phyloP scores from a whole-genome alignment of 768 basidiomycete species.

The Lactarius hatsudake region DNA sequence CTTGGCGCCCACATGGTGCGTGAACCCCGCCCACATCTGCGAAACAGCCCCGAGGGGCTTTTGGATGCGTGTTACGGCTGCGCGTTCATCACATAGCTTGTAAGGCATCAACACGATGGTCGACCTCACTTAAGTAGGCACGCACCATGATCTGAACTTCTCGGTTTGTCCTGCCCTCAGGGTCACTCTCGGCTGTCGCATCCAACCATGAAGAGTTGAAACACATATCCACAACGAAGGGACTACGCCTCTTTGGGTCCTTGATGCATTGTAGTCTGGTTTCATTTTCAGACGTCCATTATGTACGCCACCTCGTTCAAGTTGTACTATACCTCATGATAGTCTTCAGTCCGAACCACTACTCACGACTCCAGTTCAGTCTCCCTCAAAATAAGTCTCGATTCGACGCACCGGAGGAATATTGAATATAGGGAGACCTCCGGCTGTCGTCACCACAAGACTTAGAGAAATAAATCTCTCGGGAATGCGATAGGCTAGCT shows the following conservation, averaged over 20 bases:
- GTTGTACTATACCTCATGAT: constrained; percentile 8
- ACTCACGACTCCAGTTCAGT: background rate
- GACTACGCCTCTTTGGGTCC: constrained; percentile 48
- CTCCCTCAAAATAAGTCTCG: background rate
- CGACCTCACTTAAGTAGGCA: background rate
- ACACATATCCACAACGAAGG: constrained; percentile 53
- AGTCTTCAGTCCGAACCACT: constrained; percentile 29
- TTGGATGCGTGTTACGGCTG: constrained; percentile 56
- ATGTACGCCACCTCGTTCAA: no score
- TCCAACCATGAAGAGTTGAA: constrained; percentile 64
- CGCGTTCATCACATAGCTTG: constrained; percentile 47
- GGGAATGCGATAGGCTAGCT: constrained; percentile 65
- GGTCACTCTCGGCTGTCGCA: constrained; percentile 49
- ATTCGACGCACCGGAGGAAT: constrained; percentile 54
- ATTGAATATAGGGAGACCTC: constrained; percentile 55
- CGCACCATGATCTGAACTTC: constrained; percentile 56
- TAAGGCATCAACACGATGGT: background rate
- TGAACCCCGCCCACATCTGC: constrained; percentile 67
- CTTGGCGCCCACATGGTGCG: constrained; percentile 50
- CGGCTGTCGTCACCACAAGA: constrained; percentile 69
- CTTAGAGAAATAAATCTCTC: constrained; percentile 64
- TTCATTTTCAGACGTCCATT: background rate
- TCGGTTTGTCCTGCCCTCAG: constrained; percentile 58
- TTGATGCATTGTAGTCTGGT: constrained; percentile 38
- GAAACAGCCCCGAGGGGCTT: constrained; percentile 59